These are phyloP conservation scores for Mucor circinelloides DNA, from an alignment of 371 early-diverging fungal species.

Conservation along the genomic window DNA sequence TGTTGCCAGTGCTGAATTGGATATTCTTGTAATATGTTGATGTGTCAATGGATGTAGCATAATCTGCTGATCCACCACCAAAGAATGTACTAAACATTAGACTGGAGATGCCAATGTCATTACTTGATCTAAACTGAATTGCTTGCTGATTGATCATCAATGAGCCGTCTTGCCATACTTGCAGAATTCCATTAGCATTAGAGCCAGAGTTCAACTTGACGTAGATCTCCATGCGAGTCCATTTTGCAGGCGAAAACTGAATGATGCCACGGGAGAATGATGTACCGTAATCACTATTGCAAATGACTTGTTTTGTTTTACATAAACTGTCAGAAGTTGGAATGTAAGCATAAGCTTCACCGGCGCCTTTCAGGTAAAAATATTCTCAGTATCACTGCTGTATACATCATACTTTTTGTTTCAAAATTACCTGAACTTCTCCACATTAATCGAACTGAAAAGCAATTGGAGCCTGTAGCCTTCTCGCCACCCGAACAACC, in stretches of 20 bases:
- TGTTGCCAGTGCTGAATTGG: constrained; percentile 38
- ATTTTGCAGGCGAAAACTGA: constrained; percentile 32
- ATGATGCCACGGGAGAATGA: constrained; percentile 53
- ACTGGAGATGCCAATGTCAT: constrained; percentile 36
- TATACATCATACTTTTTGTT: background rate
- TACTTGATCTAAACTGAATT: constrained; percentile 34
- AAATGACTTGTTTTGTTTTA: constrained; percentile 31
- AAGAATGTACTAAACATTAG: constrained; percentile 55
- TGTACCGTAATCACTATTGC: constrained; percentile 48
- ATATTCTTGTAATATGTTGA: constrained; percentile 42
- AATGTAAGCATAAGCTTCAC: constrained; percentile 50
- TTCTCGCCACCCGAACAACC: constrained; percentile 51
- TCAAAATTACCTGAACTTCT: constrained; percentile 38
- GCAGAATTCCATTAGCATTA: constrained; percentile 34
- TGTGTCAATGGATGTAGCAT: constrained; percentile 44
- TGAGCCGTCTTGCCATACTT: constrained; percentile 47
- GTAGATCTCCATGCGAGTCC: constrained; percentile 47
- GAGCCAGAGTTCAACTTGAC: constrained; percentile 44
- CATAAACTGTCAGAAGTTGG: constrained; percentile 40
- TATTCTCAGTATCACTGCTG: background rate
- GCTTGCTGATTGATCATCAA: constrained; percentile 33
- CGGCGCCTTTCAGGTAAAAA: constrained; percentile 12
- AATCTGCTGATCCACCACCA: constrained; percentile 45
- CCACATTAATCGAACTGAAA: constrained; percentile 54
- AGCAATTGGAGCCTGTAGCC: constrained; percentile 42